Base-by-base conservation (phyloP, 2,329 filamentous ascomycete genomes). In the Lasiodiplodia theobromae region DNA sequence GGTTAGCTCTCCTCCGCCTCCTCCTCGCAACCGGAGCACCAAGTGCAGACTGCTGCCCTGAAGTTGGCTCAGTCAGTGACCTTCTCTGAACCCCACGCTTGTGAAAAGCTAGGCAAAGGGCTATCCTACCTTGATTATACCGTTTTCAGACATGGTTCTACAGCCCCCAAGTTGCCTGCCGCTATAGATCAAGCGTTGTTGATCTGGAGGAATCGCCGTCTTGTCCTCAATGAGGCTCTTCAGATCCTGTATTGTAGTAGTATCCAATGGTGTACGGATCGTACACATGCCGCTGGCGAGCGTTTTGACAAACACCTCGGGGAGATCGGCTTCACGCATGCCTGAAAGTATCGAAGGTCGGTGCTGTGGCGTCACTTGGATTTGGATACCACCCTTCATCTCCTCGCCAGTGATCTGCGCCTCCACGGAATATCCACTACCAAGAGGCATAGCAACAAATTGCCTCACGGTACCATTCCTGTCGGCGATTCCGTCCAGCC, bases 361-460 rank as follows among this genome's bases (percentile, higher is more conserved):
- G 6, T 16, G 18, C n/a, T 7, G 16, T 4, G 54, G 54, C n/a
- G 54, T 57, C 16, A 57, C 54, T 16, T 57, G 16, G 10, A 86
- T 74, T 67, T 83, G 83, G 2, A 86, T 69, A 3, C 82, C 82
- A 18, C 80, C 79, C 5, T 78, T 70, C 2, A 70, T 69, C 25
- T 85, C 83, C 51, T 77, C 66, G 3, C 82, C 82, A 0, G 80
- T 84, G 5, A 84, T 70, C 70, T 86, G 84, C 2, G 77, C 76
- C 71, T 86, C 84, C 8, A 85, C 77, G 0, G 80, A 79, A 66
- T 83, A 82, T 0, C 82, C 82, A 16, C 73, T 74, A 0, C 79
- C 80, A 31, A 80, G 70, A 0, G 82, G 80, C 78, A 83, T 82
- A 1, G 83, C 83, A 2, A 85, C 81, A 69, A 86, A 86, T 69